Conservation (phyloP, 208 protist genomes). For the Sergeia podlipaevii region DNA sequence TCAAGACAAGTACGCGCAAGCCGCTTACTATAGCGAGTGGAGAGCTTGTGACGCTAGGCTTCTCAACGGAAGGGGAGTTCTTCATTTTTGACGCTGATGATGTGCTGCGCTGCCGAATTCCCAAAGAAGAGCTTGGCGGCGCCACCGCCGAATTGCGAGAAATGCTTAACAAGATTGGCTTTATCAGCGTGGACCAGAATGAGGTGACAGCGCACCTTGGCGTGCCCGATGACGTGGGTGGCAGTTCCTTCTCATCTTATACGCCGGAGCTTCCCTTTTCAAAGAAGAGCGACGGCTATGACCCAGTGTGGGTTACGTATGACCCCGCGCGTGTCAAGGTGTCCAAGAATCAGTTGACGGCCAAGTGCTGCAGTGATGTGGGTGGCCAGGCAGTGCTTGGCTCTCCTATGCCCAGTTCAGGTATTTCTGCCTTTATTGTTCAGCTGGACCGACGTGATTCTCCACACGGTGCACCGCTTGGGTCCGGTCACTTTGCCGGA, state of each 20-base stretch:
- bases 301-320: slow-evolving; percentile 53
- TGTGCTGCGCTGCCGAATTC: slow-evolving; percentile 63
- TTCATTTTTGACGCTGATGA: slow-evolving; percentile 77
- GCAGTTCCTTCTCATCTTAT: slow-evolving; percentile 9
- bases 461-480: slow-evolving; percentile 51
- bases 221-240: slow-evolving; percentile 32
- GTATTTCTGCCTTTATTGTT: slow-evolving; percentile 78
- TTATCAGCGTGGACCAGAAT: slow-evolving; percentile 50
- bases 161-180: slow-evolving; percentile 28
- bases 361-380: slow-evolving; percentile 51
- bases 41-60: slow-evolving; percentile 66
- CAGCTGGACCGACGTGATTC: slow-evolving; percentile 61
- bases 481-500: slow-evolving; percentile 86
- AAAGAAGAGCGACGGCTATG: slow-evolving; percentile 24
- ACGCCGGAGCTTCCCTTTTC: slow-evolving; percentile 5
- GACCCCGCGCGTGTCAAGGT: slow-evolving; percentile 48
- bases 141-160: slow-evolving; percentile 8
- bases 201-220: slow-evolving; percentile 31
- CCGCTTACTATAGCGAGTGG: slow-evolving; percentile 58
- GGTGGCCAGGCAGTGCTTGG: slow-evolving; percentile 75
- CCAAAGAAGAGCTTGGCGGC: slow-evolving; percentile 31
- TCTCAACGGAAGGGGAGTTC: slow-evolving; percentile 79
- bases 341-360: slow-evolving; percentile 52
- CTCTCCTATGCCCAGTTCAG: slow-evolving; percentile 46
- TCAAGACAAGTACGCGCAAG: slow-evolving; percentile 35